Base-by-base conservation (phyloP, 441 rosid species). In the Eruca vesicaria region DNA sequence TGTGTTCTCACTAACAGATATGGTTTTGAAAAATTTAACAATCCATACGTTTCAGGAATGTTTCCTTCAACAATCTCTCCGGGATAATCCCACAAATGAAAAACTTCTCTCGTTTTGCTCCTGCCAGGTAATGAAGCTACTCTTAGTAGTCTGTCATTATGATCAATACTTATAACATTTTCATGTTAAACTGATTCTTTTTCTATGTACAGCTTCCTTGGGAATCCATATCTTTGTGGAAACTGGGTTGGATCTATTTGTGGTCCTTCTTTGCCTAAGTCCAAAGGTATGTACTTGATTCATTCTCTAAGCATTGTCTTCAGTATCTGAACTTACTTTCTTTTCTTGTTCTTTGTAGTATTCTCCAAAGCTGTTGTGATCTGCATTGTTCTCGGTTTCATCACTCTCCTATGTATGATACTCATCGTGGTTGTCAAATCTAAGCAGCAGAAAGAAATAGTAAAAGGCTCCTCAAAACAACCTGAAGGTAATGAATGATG, bases 41-140 rank as follows among this genome's bases (percentile, higher is more conserved):
- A 43, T 56, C 9, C 23, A 50, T 4, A 4, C 1, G 26, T 14
- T 45, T 60, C 67, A 94, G 98, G 86, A 92, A 94, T 82, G 84
- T 94, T 33, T 90, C 98, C 10, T 81, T 81, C 83, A 94, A 94
- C 88, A 91, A 91, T 67, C 81, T 94, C 23, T 86, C 98, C 1
- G 98, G 98, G 41, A 33, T 71, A 18, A 70, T 89, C 29, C 96
- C 97, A 4, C 78, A 80, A 2, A 69, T 70, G 19, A 79, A 86
- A 64, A 91, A 94, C 82, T 84, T 91, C 78, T 71, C 93, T 0
- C 81, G 87, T 21, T 92, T 87, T 79, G 83, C 93, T 16, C 78
- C 91, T 0, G 74, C 88, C 28, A 88, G 98, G 98, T 94, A 50
- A 80, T 50, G 70, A 68, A 31, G 58, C 26, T 56, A 14, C 21